Base-by-base conservation (phyloP, 768 basidiomycete species). In the Rhodotorula toruloides region DNA sequence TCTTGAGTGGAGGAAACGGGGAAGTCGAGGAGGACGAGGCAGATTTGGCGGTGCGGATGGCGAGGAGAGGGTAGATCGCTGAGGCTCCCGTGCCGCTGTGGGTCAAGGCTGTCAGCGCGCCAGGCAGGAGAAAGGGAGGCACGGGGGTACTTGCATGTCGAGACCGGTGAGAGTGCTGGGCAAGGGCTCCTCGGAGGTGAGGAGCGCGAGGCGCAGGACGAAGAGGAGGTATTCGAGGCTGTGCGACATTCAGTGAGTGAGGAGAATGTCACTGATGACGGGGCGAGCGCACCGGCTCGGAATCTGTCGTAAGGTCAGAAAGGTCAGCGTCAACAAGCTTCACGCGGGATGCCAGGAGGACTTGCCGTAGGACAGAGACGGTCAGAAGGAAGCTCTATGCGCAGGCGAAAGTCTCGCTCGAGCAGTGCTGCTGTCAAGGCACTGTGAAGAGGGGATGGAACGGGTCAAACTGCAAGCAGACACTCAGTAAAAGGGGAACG, bases 31-130 rank as follows among this genome's bases (percentile, higher is more conserved):
- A 16, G 34, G 21, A 3, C 25, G 14, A 47, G 29, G 34, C 48
- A n/a, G 44, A 34, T 14, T 36, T 36, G 43, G 56, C 48, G 11
- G 84, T 71, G 3, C 79, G 79, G 70, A 86, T 87, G 0, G 81
- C 84, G 0, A 98, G 80, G 2, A 97, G 80, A 0, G 93, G 87
- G 71, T 96, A 98, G 61, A 98, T 90, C 1, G 85, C 88, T 0
- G 89, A 89, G 12, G 91, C 86, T 0, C 94, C 94, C 13, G 92
- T 94, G 29, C 94, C 94, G 44, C 91, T 58, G 42, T 12, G 3
- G 11, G 21, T 52, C 4, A 25, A 13, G 2, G 22, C 3, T 5
- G 11, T 8, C 42, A 43, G 12, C 21, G 22, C 4, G 19, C 16
- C 11, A 7, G n/a, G 27, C 11, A 36, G 22, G 19, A 43, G 37